These are phyloP conservation scores for Mycoemilia scoparia DNA, from an alignment of 192 early-diverging fungal genomes.

Conservation along the genomic window DNA sequence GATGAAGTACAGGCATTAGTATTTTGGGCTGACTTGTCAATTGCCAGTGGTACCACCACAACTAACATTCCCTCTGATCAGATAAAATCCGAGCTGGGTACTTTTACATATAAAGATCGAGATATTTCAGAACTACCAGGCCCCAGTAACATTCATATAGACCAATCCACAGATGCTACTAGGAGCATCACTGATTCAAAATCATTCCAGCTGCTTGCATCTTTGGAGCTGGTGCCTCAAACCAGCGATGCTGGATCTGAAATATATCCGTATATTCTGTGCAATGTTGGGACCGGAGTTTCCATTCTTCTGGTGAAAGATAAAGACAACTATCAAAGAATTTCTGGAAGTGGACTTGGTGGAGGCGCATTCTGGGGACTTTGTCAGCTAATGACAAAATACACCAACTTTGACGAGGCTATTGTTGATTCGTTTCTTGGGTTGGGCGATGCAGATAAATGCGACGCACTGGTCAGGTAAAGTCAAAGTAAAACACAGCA, in stretches of 20 bases:
- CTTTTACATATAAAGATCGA: no score
- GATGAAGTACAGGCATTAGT: no score
- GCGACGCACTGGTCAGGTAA: slow-evolving; percentile 20
- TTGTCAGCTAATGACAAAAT: slow-evolving; percentile 16
- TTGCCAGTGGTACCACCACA: no score
- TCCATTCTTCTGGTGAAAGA: slow-evolving; percentile 8
- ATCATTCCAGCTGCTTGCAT: slow-evolving; percentile 9
- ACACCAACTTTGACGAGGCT: slow-evolving; percentile 8
- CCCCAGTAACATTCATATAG: no score
- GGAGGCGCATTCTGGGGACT: slow-evolving; percentile 25
- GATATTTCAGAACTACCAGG: no score
- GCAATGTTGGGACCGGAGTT: slow-evolving; percentile 25
- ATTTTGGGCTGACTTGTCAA: no score
- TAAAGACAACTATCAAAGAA: slow-evolving; percentile 10
- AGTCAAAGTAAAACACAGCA: no score
- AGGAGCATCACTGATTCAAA: no score
- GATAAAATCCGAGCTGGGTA: no score
- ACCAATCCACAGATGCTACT: no score
- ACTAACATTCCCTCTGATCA: no score
- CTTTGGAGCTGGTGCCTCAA: slow-evolving; percentile 1
- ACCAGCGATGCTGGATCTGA: not conserved
- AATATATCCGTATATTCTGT: slow-evolving; percentile 8
- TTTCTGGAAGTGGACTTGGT: slow-evolving; percentile 24
- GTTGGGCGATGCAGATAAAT: slow-evolving; percentile 8
- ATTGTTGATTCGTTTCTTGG: slow-evolving; percentile 2